These are phyloP conservation scores for Apiospora aurea DNA, from an alignment of 2,329 filamentous ascomycete genomes.

Conservation along the genomic window DNA sequence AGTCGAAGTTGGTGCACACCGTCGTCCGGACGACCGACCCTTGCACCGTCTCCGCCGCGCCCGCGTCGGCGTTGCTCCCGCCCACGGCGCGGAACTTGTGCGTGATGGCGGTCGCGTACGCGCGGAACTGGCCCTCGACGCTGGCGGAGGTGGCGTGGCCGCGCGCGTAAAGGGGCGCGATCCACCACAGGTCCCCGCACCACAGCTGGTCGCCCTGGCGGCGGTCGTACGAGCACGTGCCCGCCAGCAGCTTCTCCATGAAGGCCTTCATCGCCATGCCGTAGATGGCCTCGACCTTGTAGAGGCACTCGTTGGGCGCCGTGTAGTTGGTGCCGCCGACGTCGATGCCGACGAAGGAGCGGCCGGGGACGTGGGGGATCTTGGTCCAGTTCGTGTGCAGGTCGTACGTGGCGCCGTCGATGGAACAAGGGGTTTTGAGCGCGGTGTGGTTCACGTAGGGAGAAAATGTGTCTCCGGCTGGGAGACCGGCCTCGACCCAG, in stretches of 20 bases:
- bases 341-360: constrained; percentile 28
- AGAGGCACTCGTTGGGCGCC: constrained; percentile 30
- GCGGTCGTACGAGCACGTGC: constrained; percentile 26
- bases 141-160: constrained; percentile 28
- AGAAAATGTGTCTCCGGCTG: neutral
- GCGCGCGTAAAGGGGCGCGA: constrained; percentile 28
- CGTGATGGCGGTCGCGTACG: constrained; percentile 31
- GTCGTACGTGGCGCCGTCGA: constrained; percentile 29
- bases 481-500: constrained; percentile 28
- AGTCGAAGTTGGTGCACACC: constrained; percentile 33
- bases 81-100: constrained; percentile 33
- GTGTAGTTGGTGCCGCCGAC: constrained; percentile 31
- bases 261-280: constrained; percentile 23
- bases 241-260: constrained; percentile 27
- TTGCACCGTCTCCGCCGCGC: constrained; percentile 18
- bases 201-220: constrained; percentile 26
- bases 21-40: constrained; percentile 30
- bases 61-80: constrained; percentile 25
- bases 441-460: constrained; percentile 30
- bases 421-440: constrained; percentile 29
- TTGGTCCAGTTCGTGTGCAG: constrained; percentile 27
- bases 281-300: constrained; percentile 30
- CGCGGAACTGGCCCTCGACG: constrained; percentile 28
- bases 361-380: constrained; percentile 23
- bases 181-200: constrained; percentile 31